A percentile compares a stretch with the other conserved stretches of the same genome.
phyloP scores from a whole-genome alignment of 108 stramenopile genomes.

The Epithemia pelagica region DNA sequence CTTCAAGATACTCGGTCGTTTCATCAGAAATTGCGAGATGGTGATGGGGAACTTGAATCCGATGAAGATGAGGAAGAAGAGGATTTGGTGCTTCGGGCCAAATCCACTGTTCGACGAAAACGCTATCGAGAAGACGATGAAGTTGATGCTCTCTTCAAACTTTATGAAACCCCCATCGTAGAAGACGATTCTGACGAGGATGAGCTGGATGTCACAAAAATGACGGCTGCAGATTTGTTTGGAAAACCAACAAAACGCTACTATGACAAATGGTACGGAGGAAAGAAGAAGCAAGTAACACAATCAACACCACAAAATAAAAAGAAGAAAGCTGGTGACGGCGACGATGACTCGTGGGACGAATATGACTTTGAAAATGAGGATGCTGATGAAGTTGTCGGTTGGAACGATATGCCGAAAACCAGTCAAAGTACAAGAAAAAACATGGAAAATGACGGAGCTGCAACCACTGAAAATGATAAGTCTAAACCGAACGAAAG shows the following conservation, averaged over 20 bases:
- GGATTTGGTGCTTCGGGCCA: constrained; percentile 28
- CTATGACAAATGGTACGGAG: constrained; percentile 30
- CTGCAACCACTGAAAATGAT: constrained; percentile 12
- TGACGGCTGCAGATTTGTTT: constrained; percentile 85
- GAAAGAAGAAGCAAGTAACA: constrained; percentile 14
- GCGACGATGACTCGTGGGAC: constrained; percentile 78
- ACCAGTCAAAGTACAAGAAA: not conserved
- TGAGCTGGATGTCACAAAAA: constrained; percentile 42
- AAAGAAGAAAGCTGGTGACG: constrained; percentile 21
- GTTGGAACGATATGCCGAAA: constrained; percentile 2
- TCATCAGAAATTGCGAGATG: constrained; percentile 54
- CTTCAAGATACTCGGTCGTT: constrained; percentile 42
- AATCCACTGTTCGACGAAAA: constrained; percentile 32
- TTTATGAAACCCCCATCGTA: constrained; percentile 51
- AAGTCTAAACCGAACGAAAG: constrained; percentile 4
- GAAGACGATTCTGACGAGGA: constrained; percentile 36
- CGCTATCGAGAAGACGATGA: constrained; percentile 83
- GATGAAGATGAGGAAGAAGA: constrained; percentile 54
- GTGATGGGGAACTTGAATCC: constrained; percentile 25
- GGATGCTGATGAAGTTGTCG: not conserved
- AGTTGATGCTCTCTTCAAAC: constrained; percentile 58
- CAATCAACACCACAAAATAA: constrained; percentile 9
- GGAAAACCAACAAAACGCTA: constrained; percentile 58
- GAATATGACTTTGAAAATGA: constrained; percentile 67
- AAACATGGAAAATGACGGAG: not conserved